Conservation (phyloP, 306 rosid genomes). For the Gynostemma pentaphyllum region DNA sequence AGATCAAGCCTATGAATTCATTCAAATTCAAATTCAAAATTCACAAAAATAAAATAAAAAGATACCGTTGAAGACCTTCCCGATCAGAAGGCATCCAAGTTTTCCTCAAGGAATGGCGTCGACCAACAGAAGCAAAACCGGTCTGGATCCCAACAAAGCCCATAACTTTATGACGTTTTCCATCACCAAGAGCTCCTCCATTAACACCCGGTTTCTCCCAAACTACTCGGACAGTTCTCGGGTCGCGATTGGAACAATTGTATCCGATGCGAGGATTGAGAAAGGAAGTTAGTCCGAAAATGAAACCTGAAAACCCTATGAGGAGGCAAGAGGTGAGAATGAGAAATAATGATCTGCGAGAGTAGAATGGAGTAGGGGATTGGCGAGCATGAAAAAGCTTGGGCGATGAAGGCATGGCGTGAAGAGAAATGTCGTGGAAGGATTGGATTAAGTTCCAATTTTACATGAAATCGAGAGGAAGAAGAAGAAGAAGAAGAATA, state of each 20-base stretch:
- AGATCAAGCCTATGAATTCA: background rate
- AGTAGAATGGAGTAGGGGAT: constrained; percentile 17
- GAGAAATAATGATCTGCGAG: constrained; percentile 40
- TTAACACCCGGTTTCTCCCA: constrained; percentile 40
- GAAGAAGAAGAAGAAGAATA: background rate
- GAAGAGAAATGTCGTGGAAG: background rate
- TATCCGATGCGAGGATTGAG: constrained; percentile 15
- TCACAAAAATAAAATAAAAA: background rate
- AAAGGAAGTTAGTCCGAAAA: constrained; percentile 28
- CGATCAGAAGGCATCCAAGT: constrained; percentile 94
- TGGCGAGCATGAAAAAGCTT: constrained; percentile 38
- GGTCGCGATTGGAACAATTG: constrained; percentile 21
- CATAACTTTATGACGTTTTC: constrained; percentile 53
- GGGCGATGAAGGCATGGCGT: constrained; percentile 50
- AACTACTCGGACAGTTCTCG: constrained; percentile 57
- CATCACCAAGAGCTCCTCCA: constrained; percentile 1
- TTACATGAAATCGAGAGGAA: background rate
- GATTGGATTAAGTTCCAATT: background rate
- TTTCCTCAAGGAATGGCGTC: constrained; percentile 57
- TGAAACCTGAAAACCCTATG: constrained; percentile 35
- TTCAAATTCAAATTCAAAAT: background rate
- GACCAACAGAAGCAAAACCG: constrained; percentile 71
- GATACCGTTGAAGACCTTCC: constrained; percentile 66
- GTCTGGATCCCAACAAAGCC: constrained; percentile 87
- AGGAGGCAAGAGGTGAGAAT: constrained; percentile 24